These are phyloP conservation scores for Neocatenulostroma microsporum DNA, from an alignment of 2,329 filamentous ascomycete genomes.

Conservation along the genomic window DNA sequence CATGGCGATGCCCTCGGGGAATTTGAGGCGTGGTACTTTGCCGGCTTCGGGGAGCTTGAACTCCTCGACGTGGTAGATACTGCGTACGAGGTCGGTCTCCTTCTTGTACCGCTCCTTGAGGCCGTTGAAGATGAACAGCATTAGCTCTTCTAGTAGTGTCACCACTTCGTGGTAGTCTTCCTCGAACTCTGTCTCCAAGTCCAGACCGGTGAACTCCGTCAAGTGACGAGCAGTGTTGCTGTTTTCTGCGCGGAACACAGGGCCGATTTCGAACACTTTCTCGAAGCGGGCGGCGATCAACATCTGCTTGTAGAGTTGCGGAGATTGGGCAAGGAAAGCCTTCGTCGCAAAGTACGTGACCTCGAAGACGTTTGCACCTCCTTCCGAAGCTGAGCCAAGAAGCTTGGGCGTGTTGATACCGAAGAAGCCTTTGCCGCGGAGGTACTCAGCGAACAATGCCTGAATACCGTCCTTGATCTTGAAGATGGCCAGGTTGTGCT, in stretches of 20 bases:
- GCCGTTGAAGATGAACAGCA: slow-evolving; percentile 73
- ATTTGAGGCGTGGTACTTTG: slow-evolving; percentile 68
- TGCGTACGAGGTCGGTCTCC: slow-evolving; percentile 64
- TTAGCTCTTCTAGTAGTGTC: slow-evolving; percentile 62
- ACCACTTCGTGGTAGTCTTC: slow-evolving; percentile 70
- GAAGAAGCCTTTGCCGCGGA: slow-evolving; percentile 65
- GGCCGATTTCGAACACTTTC: slow-evolving; percentile 69
- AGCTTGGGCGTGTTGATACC: slow-evolving; percentile 86
- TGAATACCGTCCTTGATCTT: slow-evolving; percentile 58
- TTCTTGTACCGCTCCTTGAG: slow-evolving; percentile 58
- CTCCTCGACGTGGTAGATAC: slow-evolving; percentile 67
- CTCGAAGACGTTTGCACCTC: slow-evolving; percentile 84
- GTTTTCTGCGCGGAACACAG: slow-evolving; percentile 80
- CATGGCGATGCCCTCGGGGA: slow-evolving; percentile 69
- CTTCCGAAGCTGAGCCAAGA: slow-evolving; percentile 83
- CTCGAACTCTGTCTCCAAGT: slow-evolving; percentile 84
- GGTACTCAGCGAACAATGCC: slow-evolving; percentile 69
- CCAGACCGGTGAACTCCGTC: slow-evolving; percentile 82
- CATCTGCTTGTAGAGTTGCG: slow-evolving; percentile 83
- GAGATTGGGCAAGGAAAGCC: slow-evolving; percentile 71
- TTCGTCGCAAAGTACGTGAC: slow-evolving; percentile 82
- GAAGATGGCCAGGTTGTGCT: slow-evolving; percentile 85
- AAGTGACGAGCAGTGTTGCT: slow-evolving; percentile 77
- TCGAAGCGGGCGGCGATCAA: slow-evolving; percentile 72
- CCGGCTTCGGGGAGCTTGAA: slow-evolving; percentile 68